These are phyloP conservation scores for Podospora anserina DNA, from an alignment of 495 filamentous ascomycete genomes.

Conservation along the genomic window DNA sequence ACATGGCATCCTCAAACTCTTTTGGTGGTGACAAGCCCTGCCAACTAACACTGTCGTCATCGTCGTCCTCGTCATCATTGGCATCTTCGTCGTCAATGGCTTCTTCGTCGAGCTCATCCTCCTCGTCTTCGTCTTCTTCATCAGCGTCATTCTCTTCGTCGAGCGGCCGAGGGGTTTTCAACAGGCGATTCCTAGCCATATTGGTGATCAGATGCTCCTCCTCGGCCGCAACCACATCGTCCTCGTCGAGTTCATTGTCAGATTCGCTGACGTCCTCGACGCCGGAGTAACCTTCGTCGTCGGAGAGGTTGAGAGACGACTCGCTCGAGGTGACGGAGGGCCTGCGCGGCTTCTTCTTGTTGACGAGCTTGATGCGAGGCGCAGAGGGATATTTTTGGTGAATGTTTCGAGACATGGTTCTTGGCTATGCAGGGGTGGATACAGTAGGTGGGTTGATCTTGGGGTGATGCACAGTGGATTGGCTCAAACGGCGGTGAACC, in stretches of 20 bases:
- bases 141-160: constrained; percentile 33
- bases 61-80: constrained; percentile 34
- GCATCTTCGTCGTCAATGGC: constrained; percentile 39
- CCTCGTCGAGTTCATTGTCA: constrained; percentile 65
- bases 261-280: constrained; percentile 76
- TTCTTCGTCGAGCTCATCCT: constrained; percentile 38
- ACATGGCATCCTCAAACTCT: neutral
- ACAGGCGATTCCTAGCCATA: constrained; percentile 33
- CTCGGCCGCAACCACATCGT: constrained; percentile 68
- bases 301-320: constrained; percentile 51
- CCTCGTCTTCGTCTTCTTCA: constrained; percentile 34
- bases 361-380: constrained; percentile 31
- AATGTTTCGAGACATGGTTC: constrained; percentile 52
- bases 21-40: constrained; percentile 44
- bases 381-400: constrained; percentile 46
- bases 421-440: constrained; percentile 25
- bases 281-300: constrained; percentile 67
- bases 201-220: constrained; percentile 62
- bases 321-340: constrained; percentile 36
- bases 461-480: constrained; percentile 15
- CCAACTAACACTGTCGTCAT: constrained; percentile 40
- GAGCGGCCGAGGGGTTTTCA: constrained; percentile 43
- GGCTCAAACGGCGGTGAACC: constrained; percentile 42
- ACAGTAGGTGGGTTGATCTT: constrained; percentile 1
- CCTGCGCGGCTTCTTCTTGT: constrained; percentile 25